Evolutionary conservation across 2,329 filamentous ascomycete genomes (phyloP).

Genomic region (Trichophyton rubrum): DNA sequence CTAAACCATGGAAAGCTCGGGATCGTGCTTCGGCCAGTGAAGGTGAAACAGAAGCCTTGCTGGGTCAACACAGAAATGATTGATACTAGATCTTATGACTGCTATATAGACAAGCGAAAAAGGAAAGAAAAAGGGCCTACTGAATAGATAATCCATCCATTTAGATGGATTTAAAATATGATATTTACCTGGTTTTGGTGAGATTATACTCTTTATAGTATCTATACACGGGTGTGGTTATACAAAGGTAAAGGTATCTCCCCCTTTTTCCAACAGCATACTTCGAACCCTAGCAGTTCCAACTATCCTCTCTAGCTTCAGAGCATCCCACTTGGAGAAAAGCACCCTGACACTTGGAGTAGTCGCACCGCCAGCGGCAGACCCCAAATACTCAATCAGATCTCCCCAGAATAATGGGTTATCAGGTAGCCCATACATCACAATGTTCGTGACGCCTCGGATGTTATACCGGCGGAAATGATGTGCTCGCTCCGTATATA

Average conservation of each 20-base stretch:
- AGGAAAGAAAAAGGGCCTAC: no score
- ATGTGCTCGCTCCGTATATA: conserved; percentile 93
- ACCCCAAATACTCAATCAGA: conserved; percentile 30
- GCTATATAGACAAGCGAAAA: no score
- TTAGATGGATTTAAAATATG: neutral
- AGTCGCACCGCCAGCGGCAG: conserved; percentile 40
- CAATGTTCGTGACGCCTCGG: conserved; percentile 66
- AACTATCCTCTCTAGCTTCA: conserved; percentile 80
- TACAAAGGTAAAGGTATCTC: conserved; percentile 91
- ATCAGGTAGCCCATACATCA: conserved; percentile 84
- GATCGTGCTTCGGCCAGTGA: conserved; percentile 10
- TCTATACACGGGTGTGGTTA: conserved; percentile 30
- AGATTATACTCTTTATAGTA: neutral
- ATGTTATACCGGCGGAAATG: conserved; percentile 86
- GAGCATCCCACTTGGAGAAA: conserved; percentile 79
- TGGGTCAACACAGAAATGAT: neutral
- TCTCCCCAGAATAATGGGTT: conserved; percentile 50
- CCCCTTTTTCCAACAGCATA: conserved; percentile 69
- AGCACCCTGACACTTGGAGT: conserved; percentile 45
- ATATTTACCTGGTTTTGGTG: neutral
- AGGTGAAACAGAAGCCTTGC: conserved; percentile 3
- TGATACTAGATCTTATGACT: neutral
- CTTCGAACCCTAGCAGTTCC: conserved; percentile 67
- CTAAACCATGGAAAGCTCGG: conserved; percentile 6
- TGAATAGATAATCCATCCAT: no score